Evolutionary conservation across 2,329 filamentous ascomycete species (phyloP), one percentile per base, ranked within the genome.

Genomic region (Fusarium sp.): DNA sequence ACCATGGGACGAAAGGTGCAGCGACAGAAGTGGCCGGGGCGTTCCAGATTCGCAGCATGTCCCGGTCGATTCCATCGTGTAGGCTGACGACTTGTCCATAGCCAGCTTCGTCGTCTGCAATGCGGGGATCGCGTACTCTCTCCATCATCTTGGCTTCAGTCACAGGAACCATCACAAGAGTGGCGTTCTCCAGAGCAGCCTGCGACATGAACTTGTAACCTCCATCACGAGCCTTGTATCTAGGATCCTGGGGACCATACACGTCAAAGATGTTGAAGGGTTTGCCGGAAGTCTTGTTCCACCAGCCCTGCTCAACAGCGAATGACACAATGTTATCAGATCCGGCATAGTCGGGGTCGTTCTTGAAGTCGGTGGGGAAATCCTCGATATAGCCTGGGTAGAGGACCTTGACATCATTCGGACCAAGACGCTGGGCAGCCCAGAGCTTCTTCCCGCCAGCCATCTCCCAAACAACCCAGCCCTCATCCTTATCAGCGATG

Each of bases 171-270:
- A 76, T 77, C 12, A 56, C 64, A 4, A 75, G 59, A 0, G 75
- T 75, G 0, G 75, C 72, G 2, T 77, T 73, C 14, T 76, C 75
- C 0, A 76, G 30, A 9, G 72, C 74, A 0, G 74, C 74, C 24
- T 76, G 74, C 0, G 74, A 76, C 74, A 76, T 77, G 44, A 75
- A 76, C 12, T 76, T 76, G 54, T 77, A 76, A 5, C 74, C 74
- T 28, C 74, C 74, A 6, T 75, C 72, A 2, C 74, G 74, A 1
- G 74, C 74, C 24, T 73, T 76, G 31, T 76, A 72, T 3, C 54
- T 63, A 28, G 74, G 65, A 3, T 77, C 74, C 11, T 76, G 74
- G 0, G 74, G 74, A 0, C 74, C 74, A 18, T 76, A 76, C 0
- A 65, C 57, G 5, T 77, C 44, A 8, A 76, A 76, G 22, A 76